These are phyloP conservation scores for Diaporthe vaccinii DNA, from an alignment of 2,329 filamentous ascomycete species.

Conservation along the genomic window DNA sequence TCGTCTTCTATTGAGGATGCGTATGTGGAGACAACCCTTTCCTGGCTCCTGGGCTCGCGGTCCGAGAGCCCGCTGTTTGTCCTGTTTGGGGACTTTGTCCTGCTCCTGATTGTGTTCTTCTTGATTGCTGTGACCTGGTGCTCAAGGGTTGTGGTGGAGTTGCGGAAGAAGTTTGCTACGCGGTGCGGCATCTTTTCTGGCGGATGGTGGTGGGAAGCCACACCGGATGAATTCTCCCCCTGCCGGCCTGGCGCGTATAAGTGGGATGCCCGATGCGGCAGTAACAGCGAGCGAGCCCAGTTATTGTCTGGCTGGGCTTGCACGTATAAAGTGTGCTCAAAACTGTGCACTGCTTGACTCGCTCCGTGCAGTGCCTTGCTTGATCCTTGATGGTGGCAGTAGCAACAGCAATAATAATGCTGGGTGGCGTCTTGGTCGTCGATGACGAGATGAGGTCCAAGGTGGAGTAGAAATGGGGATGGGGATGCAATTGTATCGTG, in stretches of 20 bases:
- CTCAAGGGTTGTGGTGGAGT: slow-evolving; percentile 61
- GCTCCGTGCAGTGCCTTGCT: slow-evolving; percentile 6
- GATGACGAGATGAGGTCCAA: slow-evolving; percentile 1
- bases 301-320: neutral
- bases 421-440: neutral
- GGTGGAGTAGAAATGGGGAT: neutral
- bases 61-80: slow-evolving; percentile 38
- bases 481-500: slow-evolving; percentile 14
- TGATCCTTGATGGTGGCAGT: neutral
- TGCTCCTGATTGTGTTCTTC: slow-evolving; percentile 51
- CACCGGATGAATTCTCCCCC: neutral
- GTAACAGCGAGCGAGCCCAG: slow-evolving; percentile 21
- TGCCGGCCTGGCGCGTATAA: slow-evolving; percentile 5
- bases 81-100: slow-evolving; percentile 50
- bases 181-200: slow-evolving; percentile 65
- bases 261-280: slow-evolving; percentile 21
- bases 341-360: slow-evolving; percentile 17
- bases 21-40: slow-evolving; percentile 52
- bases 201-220: slow-evolving; percentile 18
- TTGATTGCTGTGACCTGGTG: slow-evolving; percentile 65
- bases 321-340: neutral
- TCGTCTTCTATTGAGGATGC: slow-evolving; percentile 54
- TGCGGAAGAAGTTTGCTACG: slow-evolving; percentile 69
- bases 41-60: slow-evolving; percentile 48
- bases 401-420: neutral